Base-by-base conservation (phyloP, 2,329 filamentous ascomycete genomes). In the Alternaria brassicae region DNA sequence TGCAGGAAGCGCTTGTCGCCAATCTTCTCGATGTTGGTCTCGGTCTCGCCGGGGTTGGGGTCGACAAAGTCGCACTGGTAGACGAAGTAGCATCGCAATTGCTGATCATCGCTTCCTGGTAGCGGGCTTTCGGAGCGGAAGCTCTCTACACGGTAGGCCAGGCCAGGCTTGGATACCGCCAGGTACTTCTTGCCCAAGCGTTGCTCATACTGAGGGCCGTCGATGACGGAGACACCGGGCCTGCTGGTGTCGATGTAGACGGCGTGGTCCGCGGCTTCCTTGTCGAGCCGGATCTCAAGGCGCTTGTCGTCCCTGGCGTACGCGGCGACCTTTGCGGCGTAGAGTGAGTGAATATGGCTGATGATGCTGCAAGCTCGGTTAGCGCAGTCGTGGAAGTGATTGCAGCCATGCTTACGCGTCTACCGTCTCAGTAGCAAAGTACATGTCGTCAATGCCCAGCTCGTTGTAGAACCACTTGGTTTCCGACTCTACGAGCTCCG, bases 181-280 rank as follows among this genome's bases (percentile, higher is more conserved):
- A 99, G 86, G 77, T 98, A 98, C 84, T 98, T 98, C 78, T 89
- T 86, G 81, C 98, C 95, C 61, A 99, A 91, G 61, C 94, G 88
- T 76, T 92, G 89, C 82, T 99, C 95, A 78, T 97, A 99, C 60
- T 89, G 86, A n/a, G 95, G 93, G 2, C 95, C 95, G 53, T 85
- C 82, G 21, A 91, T 82, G 45, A 89, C 85, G 59, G 89, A 91
- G 70, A 91, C 83, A 67, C 95, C 95, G 15, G 95, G 94, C 74
- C 90, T 90, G 79, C 93, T 97, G 55, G 95, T 99, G 78, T 99
- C 95, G 69, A 99, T 98, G 82, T 98, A 99, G 74, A 98, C 96
- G 60, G 95, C 95, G 75, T 98, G 95, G 77, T 98, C 95, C 59
- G 85, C 82, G 21, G 92, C 92, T 81, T 99, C 95, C 87, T 97